phyloP scores from a whole-genome alignment of 495 filamentous ascomycete genomes.

The Penicillium egyptiacum region DNA sequence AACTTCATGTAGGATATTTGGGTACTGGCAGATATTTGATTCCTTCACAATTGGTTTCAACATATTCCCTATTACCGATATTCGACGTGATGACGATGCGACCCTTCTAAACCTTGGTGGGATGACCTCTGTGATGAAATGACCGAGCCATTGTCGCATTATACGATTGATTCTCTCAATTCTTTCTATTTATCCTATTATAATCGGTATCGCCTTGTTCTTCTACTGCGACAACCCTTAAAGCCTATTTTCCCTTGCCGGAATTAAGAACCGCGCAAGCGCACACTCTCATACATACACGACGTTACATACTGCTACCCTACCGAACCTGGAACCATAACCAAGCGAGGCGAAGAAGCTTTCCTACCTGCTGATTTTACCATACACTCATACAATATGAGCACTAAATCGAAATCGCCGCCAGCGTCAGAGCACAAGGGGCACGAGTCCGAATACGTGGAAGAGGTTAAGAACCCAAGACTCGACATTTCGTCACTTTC shows the following conservation, averaged over 20 bases:
- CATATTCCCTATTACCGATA: neutral
- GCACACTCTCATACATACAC: slow-evolving; percentile 8
- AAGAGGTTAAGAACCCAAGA: slow-evolving; percentile 18
- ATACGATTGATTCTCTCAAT: neutral
- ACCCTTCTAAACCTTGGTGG: slow-evolving; percentile 11
- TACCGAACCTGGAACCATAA: neutral
- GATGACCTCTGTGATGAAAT: slow-evolving; percentile 18
- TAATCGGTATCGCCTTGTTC: neutral
- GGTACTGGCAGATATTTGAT: neutral
- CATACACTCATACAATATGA: slow-evolving; percentile 15
- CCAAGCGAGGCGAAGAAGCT: slow-evolving; percentile 6
- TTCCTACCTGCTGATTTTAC: neutral
- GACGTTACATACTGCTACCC: slow-evolving; percentile 8
- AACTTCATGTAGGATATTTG: neutral
- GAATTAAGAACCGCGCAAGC: slow-evolving; percentile 16
- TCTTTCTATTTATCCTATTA: neutral
- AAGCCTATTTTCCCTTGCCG: slow-evolving; percentile 2
- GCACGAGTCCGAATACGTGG: slow-evolving; percentile 27
- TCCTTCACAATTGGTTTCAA: neutral
- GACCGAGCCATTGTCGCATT: slow-evolving; percentile 13
- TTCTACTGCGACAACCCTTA: neutral
- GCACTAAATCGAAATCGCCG: slow-evolving; percentile 12
- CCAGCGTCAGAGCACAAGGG: slow-evolving; percentile 17
- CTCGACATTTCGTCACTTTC: slow-evolving; percentile 49
- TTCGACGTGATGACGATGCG: slow-evolving; percentile 10